Evolutionary conservation across 2,329 filamentous ascomycete genomes (phyloP), one percentile per base, ranked within the genome.

Genomic region (Penicillium thymicola): DNA sequence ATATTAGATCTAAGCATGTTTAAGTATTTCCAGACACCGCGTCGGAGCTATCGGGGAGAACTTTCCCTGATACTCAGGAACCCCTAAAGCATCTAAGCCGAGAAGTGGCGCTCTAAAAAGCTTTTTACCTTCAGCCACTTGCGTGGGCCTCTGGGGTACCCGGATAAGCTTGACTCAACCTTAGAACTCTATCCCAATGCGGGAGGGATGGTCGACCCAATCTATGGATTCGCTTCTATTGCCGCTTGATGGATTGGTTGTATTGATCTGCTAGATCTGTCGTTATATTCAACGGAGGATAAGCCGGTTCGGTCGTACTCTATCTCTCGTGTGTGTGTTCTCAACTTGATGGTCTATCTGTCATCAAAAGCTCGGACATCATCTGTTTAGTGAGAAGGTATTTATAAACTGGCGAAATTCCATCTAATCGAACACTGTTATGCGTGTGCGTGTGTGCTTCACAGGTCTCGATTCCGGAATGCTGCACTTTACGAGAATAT

Each of bases 81-180:
- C 14, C 6, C n/a, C 3, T 1, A 37, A 14, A 21, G 18, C 8
- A 28, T 42, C 34, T 42, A 50, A 55, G 34, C 59, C 41, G n/a
- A 30, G 36, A 48, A 21, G 40, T 63, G 62, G 62, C 49, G 60
- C 57, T 41, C 46, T 44, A 25, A 30, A 58, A 61, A 57, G 55
- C 44, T 59, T 61, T 34, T 54, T 30, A n/a, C 51, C 47, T 51
- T 61, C 54, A 61, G 62, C 61, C 61, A 64, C 61, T 52, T 54
- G 55, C 57, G 52, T 46, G 51, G 54, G 53, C 51, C 51, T 50
- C 25, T 56, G 40, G 49, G 43, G 48, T 30, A n/a, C 34, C 45
- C 49, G 37, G 52, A 58, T 59, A 59, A 63, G 51, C 59, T 61
- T 61, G 56, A 54, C 42, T 61, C 13, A 40, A 60, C 53, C 41